phyloP scores from a whole-genome alignment of 441 rosid species.

The Francoa sonchifolia region DNA sequence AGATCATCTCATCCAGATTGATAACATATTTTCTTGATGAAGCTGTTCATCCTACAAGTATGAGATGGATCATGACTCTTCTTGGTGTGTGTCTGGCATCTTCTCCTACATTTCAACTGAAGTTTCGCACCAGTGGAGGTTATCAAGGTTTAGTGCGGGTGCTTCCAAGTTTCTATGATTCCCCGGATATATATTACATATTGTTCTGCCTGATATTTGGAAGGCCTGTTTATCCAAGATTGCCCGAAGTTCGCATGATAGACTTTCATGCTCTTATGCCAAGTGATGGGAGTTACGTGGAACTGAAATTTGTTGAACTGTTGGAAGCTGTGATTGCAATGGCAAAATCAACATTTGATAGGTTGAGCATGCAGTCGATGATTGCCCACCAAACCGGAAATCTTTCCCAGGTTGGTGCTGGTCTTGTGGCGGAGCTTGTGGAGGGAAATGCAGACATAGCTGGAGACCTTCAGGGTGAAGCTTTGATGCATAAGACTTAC shows the following conservation, averaged over 20 bases:
- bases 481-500: conserved; percentile 99
- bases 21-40: conserved; percentile 96
- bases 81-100: conserved; percentile 94
- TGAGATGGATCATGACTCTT: conserved; percentile 99
- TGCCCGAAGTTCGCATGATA: conserved; percentile 99
- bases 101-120: conserved; percentile 89
- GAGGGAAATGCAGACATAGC: conserved; percentile 87
- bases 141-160: conserved; percentile 86
- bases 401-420: conserved; percentile 80
- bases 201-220: conserved; percentile 94
- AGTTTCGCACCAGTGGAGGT: conserved; percentile 95
- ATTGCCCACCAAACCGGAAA: conserved; percentile 86
- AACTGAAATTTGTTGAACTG: conserved; percentile 85
- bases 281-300: conserved; percentile 68
- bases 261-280: conserved; percentile 99
- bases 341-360: conserved; percentile 95
- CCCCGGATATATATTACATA: conserved; percentile 96
- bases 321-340: conserved; percentile 88
- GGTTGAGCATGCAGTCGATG: conserved; percentile 81
- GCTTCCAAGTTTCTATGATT: conserved; percentile 95
- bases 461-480: conserved; percentile 99
- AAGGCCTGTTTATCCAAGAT: conserved; percentile 94
- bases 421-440: conserved; percentile 89
- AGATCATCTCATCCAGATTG: conserved; percentile 93
- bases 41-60: conserved; percentile 99